Percentiles rank a stretch among this genome's conserved stretches.
phyloP scores from a whole-genome alignment of 1,284 basidiomycete species.

The Cerioporus squamosus region DNA sequence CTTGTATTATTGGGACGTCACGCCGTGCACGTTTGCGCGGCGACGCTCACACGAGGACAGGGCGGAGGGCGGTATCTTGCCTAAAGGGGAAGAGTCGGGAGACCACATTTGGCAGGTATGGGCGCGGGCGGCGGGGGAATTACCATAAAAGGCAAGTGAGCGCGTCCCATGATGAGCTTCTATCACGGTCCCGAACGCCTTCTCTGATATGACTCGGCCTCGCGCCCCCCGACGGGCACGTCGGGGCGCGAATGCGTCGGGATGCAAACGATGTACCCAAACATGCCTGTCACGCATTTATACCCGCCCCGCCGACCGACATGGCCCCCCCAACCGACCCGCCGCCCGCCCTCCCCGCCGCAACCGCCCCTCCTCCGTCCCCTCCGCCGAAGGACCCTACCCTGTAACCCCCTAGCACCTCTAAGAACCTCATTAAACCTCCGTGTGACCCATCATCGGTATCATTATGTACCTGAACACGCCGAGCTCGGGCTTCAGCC shows the following conservation, averaged over 20 bases:
- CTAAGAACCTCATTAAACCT: background rate
- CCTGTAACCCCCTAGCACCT: background rate
- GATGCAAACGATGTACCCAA: conserved; percentile 17
- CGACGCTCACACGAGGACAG: conserved; percentile 15
- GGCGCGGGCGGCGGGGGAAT: background rate
- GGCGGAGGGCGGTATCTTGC: conserved; percentile 17
- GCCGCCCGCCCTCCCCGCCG: conserved; percentile 20
- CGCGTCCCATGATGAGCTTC: conserved; percentile 1
- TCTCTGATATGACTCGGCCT: conserved; percentile 21
- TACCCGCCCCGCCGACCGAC: conserved; percentile 16
- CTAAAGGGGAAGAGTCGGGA: conserved; percentile 7
- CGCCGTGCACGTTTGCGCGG: conserved; percentile 11
- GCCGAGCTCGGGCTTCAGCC: conserved; percentile 12
- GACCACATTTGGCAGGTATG: conserved; percentile 4
- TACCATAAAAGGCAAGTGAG: conserved; percentile 6
- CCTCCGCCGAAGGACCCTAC: background rate
- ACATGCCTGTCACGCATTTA: conserved; percentile 13
- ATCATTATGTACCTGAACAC: conserved; percentile 19
- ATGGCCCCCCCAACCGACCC: conserved; percentile 8
- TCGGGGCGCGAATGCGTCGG: conserved; percentile 11
- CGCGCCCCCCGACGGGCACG: conserved; percentile 23
- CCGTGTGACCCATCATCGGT: background rate
- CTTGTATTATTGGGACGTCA: background rate
- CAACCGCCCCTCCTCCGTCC: background rate
- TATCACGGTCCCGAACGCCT: conserved; percentile 17